phyloP scores from a whole-genome alignment of 805 yeast genomes.

The Pichia thaimueangensis region DNA sequence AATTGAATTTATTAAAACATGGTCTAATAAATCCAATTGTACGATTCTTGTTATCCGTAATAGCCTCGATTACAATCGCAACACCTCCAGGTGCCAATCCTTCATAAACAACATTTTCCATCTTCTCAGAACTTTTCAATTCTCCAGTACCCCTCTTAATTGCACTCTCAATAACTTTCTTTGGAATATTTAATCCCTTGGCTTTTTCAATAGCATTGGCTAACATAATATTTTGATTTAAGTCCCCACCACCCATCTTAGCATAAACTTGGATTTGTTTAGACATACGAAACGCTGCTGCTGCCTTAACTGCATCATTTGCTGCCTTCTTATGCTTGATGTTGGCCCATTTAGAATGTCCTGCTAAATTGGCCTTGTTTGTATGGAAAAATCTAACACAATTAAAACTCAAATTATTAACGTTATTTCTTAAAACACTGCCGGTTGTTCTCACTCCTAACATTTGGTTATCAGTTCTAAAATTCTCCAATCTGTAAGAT shows the following conservation, averaged over 20 bases:
- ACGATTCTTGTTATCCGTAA: slow-evolving; percentile 83
- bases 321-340: slow-evolving; percentile 92
- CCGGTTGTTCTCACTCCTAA: too few species aligned
- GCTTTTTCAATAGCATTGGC: slow-evolving; percentile 76
- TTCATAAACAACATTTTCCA: slow-evolving; percentile 66
- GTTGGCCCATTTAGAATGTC: slow-evolving; percentile 94
- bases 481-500: too few species aligned
- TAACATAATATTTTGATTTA: slow-evolving; percentile 49
- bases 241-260: slow-evolving; percentile 66
- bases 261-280: slow-evolving; percentile 71
- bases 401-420: too few species aligned
- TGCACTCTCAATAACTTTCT: slow-evolving; percentile 82
- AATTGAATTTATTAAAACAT: slow-evolving; percentile 61
- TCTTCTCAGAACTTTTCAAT: slow-evolving; percentile 35
- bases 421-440: too few species aligned
- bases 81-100: slow-evolving; percentile 93
- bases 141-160: slow-evolving; percentile 79
- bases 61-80: slow-evolving; percentile 76
- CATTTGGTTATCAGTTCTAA: too few species aligned
- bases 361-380: slow-evolving; percentile 36
- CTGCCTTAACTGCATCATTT: slow-evolving; percentile 74
- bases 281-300: slow-evolving; percentile 64
- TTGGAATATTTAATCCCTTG: slow-evolving; percentile 65
- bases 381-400: slow-evolving; percentile 6
- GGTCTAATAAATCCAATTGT: slow-evolving; percentile 71